Conservation (phyloP, 2,329 filamentous ascomycete species). For the Microcyclosporella mali region DNA sequence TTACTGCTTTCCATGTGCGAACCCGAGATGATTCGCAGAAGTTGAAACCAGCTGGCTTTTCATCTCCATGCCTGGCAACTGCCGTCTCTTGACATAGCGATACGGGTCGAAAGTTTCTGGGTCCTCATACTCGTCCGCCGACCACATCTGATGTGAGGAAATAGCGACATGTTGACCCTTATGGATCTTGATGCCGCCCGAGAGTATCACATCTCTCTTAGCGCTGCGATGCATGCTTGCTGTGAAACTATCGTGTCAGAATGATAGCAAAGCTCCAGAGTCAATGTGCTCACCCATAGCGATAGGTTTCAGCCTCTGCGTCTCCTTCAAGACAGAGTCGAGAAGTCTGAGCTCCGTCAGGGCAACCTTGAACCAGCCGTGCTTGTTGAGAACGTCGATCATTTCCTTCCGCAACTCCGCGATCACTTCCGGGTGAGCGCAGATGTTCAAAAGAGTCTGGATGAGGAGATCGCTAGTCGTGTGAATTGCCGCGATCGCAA, state of each 20-base stretch:
- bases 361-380: constrained; percentile 27
- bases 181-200: constrained; percentile 24
- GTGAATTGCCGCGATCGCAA: constrained; percentile 25
- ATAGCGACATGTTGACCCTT: constrained; percentile 18
- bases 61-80: constrained; percentile 18
- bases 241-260: neutral
- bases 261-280: too few species aligned
- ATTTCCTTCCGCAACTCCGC: constrained; percentile 13
- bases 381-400: constrained; percentile 19
- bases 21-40: constrained; percentile 20
- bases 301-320: constrained; percentile 24
- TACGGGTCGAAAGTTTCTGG: constrained; percentile 22
- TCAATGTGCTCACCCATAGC: constrained; percentile 7
- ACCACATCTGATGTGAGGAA: constrained; percentile 10
- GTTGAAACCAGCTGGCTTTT: constrained; percentile 16
- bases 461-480: constrained; percentile 26
- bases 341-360: constrained; percentile 29
- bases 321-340: constrained; percentile 33
- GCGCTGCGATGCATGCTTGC: constrained; percentile 25
- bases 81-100: constrained; percentile 19
- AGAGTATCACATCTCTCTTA: constrained; percentile 20
- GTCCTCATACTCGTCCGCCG: constrained; percentile 14
- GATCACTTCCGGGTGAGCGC: constrained; percentile 22
- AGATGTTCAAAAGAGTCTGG: constrained; percentile 22
- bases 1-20: constrained; percentile 28